Base-by-base conservation (phyloP, 495 filamentous ascomycete species). In the Parathielavia hyrcaniae region DNA sequence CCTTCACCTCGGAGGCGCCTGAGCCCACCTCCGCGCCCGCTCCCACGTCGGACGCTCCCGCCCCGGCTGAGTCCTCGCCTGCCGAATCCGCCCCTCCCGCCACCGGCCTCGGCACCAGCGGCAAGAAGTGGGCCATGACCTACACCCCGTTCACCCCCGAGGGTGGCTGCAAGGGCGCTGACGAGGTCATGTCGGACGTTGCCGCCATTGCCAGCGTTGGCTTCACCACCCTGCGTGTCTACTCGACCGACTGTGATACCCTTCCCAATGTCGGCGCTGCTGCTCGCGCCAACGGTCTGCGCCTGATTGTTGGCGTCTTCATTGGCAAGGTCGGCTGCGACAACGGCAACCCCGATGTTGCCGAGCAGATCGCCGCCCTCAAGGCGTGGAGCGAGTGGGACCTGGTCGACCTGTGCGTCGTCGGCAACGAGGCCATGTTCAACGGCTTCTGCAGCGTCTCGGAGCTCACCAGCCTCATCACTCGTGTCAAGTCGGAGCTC, bases 381-480 rank as follows among this genome's bases (percentile, higher is more conserved):
- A 75, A 82, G 69, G 56, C 61, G 45, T 96, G 91, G 91, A 81
- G 74, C 34, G 65, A 86, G 69, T 96, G 86, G 87, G 75, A 80
- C 34, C 66, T 87, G 47, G 85, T 96, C 61, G 80, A 86, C 63
- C 77, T 96, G 63, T 78, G 95, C 64, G 85, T 91, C 38, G 80
- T 96, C 64, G 92, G 88, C 75, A 96, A 97, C 80, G 92, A 97
- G 81, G 83, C 87, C 55, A 67, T 96, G 65, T 86, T 87, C 77
- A 82, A 85, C 74, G 77, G 78, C 43, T 86, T 77, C 80, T 77
- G 74, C 73, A 69, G 75, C 52, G 83, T 84, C 30, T 53, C 60
- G 53, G 71, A 83, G 58, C 85, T 97, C 50, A 83, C 80, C 53
- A 50, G 64, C 56, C 90, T 93, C 75, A 87, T 97, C 75, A 43